Evolutionary conservation across 768 basidiomycete genomes (phyloP).

Genomic region (Russula earlei): DNA sequence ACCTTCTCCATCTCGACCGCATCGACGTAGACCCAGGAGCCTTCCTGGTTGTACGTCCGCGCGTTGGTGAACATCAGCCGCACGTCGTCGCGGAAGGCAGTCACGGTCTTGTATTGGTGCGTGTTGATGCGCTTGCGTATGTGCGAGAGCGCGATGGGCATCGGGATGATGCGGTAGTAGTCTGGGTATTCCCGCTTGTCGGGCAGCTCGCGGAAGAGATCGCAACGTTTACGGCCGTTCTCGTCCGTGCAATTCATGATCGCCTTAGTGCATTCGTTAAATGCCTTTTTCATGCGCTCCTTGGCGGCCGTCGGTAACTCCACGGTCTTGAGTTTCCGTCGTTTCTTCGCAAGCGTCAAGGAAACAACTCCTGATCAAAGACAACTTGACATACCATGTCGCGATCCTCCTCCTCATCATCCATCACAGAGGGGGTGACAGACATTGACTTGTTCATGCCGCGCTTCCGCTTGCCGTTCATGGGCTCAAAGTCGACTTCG

Average conservation of each 20-base stretch:
- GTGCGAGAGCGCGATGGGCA: constrained; percentile 81
- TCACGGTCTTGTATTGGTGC: constrained; percentile 64
- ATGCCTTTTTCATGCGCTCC: constrained; percentile 78
- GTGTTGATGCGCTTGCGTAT: constrained; percentile 69
- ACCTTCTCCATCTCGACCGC: constrained; percentile 92
- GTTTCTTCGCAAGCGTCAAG: constrained; percentile 48
- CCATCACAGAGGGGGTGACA: constrained; percentile 61
- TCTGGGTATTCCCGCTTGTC: constrained; percentile 83
- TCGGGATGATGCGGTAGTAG: constrained; percentile 81
- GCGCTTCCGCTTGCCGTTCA: constrained; percentile 69
- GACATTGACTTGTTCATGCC: constrained; percentile 54
- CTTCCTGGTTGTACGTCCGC: constrained; percentile 87
- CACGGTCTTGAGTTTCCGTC: constrained; percentile 62
- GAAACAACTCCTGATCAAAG: neutral
- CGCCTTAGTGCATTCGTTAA: constrained; percentile 65
- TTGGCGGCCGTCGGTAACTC: constrained; percentile 51
- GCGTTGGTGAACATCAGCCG: constrained; percentile 92
- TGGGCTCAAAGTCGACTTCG: constrained; percentile 24
- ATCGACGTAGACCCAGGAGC: constrained; percentile 90
- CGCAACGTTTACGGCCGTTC: constrained; percentile 70
- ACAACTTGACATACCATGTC: constrained; percentile 41
- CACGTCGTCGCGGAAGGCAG: constrained; percentile 70
- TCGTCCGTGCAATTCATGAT: constrained; percentile 64
- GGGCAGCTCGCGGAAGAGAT: constrained; percentile 83
- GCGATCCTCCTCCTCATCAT: constrained; percentile 72